Percentiles rank a stretch among this genome's conserved stretches.
Conservation (phyloP, 176 grass and related monocot species). For the Zea mays region DNA sequence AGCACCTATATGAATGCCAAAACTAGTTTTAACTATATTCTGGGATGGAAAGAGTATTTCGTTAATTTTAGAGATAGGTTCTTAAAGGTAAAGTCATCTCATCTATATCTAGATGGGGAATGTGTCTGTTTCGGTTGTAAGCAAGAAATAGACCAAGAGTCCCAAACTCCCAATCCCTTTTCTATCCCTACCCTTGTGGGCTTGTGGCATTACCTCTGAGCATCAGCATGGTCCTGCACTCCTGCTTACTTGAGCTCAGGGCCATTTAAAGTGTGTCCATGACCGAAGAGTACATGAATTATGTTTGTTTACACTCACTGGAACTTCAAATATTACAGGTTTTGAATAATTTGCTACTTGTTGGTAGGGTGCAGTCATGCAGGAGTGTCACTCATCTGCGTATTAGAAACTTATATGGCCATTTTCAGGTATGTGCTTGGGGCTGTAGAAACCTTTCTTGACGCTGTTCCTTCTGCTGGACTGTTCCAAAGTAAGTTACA, state of each 20-base stretch:
- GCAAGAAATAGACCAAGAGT: background rate
- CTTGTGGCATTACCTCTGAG: background rate
- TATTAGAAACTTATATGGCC: constrained; percentile 26
- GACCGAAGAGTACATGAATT: constrained; percentile 1
- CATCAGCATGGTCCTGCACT: background rate
- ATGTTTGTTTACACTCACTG: background rate
- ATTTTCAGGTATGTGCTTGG: constrained; percentile 96
- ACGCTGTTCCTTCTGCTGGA: constrained; percentile 86
- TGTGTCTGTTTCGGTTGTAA: background rate
- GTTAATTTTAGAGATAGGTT: background rate
- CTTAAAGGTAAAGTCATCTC: background rate
- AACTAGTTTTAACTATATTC: no score
- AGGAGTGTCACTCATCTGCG: constrained; percentile 5
- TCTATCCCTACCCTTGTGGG: background rate
- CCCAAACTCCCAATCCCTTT: background rate
- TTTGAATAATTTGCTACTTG: background rate
- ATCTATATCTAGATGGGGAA: background rate
- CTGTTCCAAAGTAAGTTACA: constrained; percentile 74
- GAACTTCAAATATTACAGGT: background rate
- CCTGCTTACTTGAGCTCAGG: background rate
- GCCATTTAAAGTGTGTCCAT: background rate
- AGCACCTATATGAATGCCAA: no score
- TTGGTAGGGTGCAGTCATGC: constrained; percentile 7
- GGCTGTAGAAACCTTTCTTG: constrained; percentile 98
- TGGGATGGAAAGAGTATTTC: background rate